These are phyloP conservation scores for Tolypocladium nubicola DNA, from an alignment of 2,329 filamentous ascomycete species.

Conservation along the genomic window DNA sequence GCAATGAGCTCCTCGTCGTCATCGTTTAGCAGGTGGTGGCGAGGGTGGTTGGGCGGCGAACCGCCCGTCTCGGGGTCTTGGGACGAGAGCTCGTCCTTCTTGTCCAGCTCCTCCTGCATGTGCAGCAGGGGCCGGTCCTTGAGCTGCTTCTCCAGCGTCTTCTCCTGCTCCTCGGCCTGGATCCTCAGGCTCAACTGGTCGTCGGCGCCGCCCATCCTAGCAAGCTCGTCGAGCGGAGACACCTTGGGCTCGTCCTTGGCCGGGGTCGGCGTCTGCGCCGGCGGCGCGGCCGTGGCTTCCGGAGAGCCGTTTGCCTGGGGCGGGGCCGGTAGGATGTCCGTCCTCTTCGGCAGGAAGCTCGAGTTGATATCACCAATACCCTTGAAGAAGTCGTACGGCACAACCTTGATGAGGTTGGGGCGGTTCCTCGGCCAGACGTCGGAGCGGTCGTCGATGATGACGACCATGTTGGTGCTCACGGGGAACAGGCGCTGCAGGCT, in stretches of 20 bases:
- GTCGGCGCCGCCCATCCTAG: slow-evolving; percentile 64
- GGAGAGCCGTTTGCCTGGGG: slow-evolving; percentile 13
- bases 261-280: slow-evolving; percentile 46
- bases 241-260: slow-evolving; percentile 13
- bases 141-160: slow-evolving; percentile 77
- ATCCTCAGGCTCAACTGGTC: slow-evolving; percentile 58
- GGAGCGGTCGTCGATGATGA: slow-evolving; percentile 94
- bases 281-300: slow-evolving; percentile 20
- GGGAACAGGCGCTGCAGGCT: slow-evolving; percentile 86
- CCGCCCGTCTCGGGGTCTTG: slow-evolving; percentile 14
- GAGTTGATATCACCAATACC: slow-evolving; percentile 98
- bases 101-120: slow-evolving; percentile 84
- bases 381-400: slow-evolving; percentile 94
- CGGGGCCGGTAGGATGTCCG: slow-evolving; percentile 34
- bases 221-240: slow-evolving; percentile 58
- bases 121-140: slow-evolving; percentile 82
- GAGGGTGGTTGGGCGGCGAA: slow-evolving; percentile 25
- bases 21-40: slow-evolving; percentile 75
- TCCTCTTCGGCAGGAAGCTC: slow-evolving; percentile 79
- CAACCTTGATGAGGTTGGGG: slow-evolving; percentile 87
- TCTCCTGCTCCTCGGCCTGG: slow-evolving; percentile 78
- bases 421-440: slow-evolving; percentile 92
- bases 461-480: slow-evolving; percentile 96
- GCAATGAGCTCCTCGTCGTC: slow-evolving; percentile 74
- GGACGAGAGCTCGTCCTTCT: slow-evolving; percentile 46